Evolutionary conservation across 225 moss, liverwort and hornwort species (phyloP).

Genomic region (Polytrichum commune): DNA sequence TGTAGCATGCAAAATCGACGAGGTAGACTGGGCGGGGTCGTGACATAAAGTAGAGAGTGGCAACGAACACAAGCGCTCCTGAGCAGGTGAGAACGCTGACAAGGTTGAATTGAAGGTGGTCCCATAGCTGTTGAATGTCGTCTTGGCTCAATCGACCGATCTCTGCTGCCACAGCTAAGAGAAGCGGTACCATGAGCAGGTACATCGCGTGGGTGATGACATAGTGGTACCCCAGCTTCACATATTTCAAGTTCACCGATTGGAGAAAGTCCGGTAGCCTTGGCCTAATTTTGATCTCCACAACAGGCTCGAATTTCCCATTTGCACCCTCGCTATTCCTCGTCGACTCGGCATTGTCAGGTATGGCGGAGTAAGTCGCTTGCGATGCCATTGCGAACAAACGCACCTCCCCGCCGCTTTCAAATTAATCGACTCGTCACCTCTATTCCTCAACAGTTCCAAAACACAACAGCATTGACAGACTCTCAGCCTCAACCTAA

Average conservation of each 20-base stretch:
- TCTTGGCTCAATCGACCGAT: conserved; percentile 37
- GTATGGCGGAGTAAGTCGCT: background rate
- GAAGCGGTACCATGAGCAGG: conserved; percentile 37
- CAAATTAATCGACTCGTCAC: too few relatives aligned
- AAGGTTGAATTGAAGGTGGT: conserved; percentile 48
- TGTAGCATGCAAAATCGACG: conserved; percentile 52
- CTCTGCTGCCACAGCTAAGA: conserved; percentile 46
- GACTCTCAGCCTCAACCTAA: too few relatives aligned
- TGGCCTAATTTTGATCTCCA: conserved; percentile 46
- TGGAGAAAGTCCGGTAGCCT: conserved; percentile 52
- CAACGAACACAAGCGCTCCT: conserved; percentile 46
- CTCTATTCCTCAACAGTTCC: too few relatives aligned
- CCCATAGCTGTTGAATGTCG: conserved; percentile 50
- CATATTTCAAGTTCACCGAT: conserved; percentile 56
- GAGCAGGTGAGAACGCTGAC: conserved; percentile 51
- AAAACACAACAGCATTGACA: too few relatives aligned
- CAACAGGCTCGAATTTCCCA: conserved; percentile 14
- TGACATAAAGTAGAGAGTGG: conserved; percentile 57
- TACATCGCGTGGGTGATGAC: conserved; percentile 48
- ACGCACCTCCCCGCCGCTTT: background rate
- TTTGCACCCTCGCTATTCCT: background rate
- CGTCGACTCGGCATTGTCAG: background rate
- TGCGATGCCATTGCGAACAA: background rate
- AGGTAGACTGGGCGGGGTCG: conserved; percentile 47
- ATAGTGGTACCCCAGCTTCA: conserved; percentile 51